These are phyloP conservation scores for Diplogelasinospora grovesii DNA, from an alignment of 495 filamentous ascomycete species.

Conservation along the genomic window DNA sequence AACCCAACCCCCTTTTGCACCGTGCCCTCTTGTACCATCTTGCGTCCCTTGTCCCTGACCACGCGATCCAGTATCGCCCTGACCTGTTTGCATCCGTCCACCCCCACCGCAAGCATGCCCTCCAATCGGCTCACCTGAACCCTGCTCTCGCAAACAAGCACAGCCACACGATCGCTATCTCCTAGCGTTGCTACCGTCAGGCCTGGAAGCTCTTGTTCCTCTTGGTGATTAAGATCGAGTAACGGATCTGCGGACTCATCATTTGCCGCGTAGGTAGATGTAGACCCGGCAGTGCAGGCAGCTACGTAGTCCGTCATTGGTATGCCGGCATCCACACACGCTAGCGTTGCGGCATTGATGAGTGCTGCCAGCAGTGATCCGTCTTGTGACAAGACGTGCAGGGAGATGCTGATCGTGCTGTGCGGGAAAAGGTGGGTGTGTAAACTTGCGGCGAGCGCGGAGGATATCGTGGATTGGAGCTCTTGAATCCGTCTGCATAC, in stretches of 20 bases:
- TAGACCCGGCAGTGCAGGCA: slow-evolving; percentile 82
- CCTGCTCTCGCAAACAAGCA: slow-evolving; percentile 77
- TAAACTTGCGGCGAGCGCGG: slow-evolving; percentile 64
- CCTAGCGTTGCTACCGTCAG: slow-evolving; percentile 80
- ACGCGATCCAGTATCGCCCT: slow-evolving; percentile 67
- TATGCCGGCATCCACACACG: slow-evolving; percentile 88
- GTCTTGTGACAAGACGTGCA: slow-evolving; percentile 87
- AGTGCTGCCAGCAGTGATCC: slow-evolving; percentile 84
- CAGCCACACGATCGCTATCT: slow-evolving; percentile 61
- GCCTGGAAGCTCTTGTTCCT: slow-evolving; percentile 86
- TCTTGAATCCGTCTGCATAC: slow-evolving; percentile 63
- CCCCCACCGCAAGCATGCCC: slow-evolving; percentile 82
- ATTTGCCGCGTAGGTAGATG: slow-evolving; percentile 53
- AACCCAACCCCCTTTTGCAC: slow-evolving; percentile 36
- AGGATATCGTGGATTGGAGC: slow-evolving; percentile 67
- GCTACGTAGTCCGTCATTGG: slow-evolving; percentile 87
- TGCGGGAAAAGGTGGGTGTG: slow-evolving; percentile 87
- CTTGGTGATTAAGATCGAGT: slow-evolving; percentile 75
- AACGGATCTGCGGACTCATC: slow-evolving; percentile 75
- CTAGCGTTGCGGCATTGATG: slow-evolving; percentile 87
- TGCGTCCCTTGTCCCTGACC: slow-evolving; percentile 58
- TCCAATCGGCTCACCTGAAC: slow-evolving; percentile 73
- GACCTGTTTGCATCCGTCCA: slow-evolving; percentile 87
- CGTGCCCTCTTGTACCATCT: slow-evolving; percentile 55
- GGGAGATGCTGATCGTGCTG: slow-evolving; percentile 69